phyloP scores from a whole-genome alignment of 768 basidiomycete species.

The Pisolithus sp. region DNA sequence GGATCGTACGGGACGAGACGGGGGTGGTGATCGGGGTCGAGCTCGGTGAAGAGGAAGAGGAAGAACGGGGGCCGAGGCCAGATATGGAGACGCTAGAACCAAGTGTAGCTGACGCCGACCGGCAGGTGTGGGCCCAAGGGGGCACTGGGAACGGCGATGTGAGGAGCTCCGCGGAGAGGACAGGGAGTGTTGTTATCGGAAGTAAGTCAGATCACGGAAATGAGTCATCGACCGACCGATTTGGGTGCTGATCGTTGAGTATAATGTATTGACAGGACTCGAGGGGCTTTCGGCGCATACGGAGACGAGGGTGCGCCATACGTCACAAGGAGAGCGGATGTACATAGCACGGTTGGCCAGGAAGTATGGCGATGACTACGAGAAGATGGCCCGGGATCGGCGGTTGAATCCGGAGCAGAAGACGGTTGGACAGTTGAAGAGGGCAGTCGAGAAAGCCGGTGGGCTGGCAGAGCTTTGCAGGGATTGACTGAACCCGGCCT shows the following conservation, averaged over 20 bases:
- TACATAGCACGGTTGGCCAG: slow-evolving; percentile 62
- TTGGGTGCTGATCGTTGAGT: slow-evolving; percentile 8
- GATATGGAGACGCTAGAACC: slow-evolving; percentile 39
- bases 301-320: slow-evolving; percentile 46
- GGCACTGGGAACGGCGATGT: not conserved
- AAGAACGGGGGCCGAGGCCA: slow-evolving; percentile 25
- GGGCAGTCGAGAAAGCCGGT: slow-evolving; percentile 55
- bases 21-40: slow-evolving; percentile 73
- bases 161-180: not conserved
- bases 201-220: slow-evolving; percentile 27
- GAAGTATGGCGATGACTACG: slow-evolving; percentile 66
- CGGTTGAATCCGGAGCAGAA: slow-evolving; percentile 79
- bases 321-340: slow-evolving; percentile 61
- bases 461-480: slow-evolving; percentile 28
- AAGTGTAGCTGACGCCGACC: slow-evolving; percentile 9
- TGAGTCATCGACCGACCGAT: not conserved
- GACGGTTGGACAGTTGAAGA: slow-evolving; percentile 70
- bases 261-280: slow-evolving; percentile 39
- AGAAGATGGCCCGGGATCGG: slow-evolving; percentile 73
- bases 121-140: slow-evolving; percentile 14
- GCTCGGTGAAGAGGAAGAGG: slow-evolving; percentile 48
- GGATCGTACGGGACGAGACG: slow-evolving; percentile 72
- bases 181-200: slow-evolving; percentile 10
- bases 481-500: not conserved
- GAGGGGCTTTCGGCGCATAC: slow-evolving; percentile 52